Evolutionary conservation across 2,329 filamentous ascomycete species (phyloP).

Genomic region (Boeremia lycopersici): DNA sequence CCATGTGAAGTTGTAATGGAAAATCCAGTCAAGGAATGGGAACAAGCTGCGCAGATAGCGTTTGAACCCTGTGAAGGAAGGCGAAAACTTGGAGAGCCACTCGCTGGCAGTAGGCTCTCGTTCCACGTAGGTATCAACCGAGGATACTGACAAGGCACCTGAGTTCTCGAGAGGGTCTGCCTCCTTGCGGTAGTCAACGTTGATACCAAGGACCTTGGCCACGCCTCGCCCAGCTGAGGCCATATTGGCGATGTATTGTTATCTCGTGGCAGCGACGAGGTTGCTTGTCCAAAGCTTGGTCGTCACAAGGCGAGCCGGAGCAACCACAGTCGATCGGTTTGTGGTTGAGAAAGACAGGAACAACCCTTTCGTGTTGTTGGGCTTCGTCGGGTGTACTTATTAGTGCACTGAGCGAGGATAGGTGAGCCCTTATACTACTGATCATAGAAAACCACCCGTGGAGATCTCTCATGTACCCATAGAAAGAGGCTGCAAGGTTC

Average conservation of each 20-base stretch:
- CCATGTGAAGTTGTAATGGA: conserved; percentile 89
- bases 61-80: conserved; percentile 59
- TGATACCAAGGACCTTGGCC: conserved; percentile 83
- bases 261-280: conserved; percentile 45
- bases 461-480: conserved; percentile 12
- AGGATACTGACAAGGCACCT: conserved; percentile 79
- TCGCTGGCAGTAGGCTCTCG: conserved; percentile 76
- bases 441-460: conserved; percentile 7
- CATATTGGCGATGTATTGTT: conserved; percentile 21
- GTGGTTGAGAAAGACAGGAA: background rate
- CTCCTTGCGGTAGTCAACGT: conserved; percentile 73
- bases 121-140: conserved; percentile 70
- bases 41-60: conserved; percentile 76
- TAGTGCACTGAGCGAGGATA: conserved; percentile 1
- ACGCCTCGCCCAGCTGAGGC: conserved; percentile 71
- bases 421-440: conserved; percentile 9
- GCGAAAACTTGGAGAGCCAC: conserved; percentile 70
- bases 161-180: conserved; percentile 61
- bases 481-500: conserved; percentile 24
- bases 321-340: background rate
- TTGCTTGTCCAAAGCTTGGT: conserved; percentile 21
- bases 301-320: background rate
- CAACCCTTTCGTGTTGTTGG: background rate
- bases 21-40: conserved; percentile 88
- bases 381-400: background rate